Conservation (phyloP, 805 yeast genomes). For the Candida mattraensis region DNA sequence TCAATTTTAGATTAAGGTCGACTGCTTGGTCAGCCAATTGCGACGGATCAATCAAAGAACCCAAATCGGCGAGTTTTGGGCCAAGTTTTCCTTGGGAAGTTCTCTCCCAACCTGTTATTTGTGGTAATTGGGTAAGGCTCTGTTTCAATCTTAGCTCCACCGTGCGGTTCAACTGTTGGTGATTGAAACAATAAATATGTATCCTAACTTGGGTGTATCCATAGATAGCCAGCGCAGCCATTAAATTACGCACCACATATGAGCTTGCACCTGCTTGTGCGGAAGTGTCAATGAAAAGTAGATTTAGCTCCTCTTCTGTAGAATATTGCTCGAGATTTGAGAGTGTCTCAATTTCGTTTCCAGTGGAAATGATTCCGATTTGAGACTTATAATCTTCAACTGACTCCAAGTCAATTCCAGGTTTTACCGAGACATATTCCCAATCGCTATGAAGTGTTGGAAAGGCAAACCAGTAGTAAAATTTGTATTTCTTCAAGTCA, state of each 20-base stretch:
- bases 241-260: slow-evolving; percentile 26
- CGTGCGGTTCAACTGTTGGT: slow-evolving; percentile 28
- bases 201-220: slow-evolving; percentile 38
- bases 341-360: slow-evolving; percentile 10
- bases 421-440: slow-evolving; percentile 28
- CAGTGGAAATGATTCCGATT: slow-evolving; percentile 13
- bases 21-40: slow-evolving; percentile 89
- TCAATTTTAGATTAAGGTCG: slow-evolving; percentile 82
- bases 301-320: slow-evolving; percentile 5
- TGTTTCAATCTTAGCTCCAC: slow-evolving; percentile 22
- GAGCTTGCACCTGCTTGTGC: slow-evolving; percentile 20
- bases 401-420: neutral
- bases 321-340: slow-evolving; percentile 11
- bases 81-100: slow-evolving; percentile 68
- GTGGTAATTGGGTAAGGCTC: slow-evolving; percentile 31
- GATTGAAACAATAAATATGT: slow-evolving; percentile 39
- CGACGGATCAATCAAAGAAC: slow-evolving; percentile 75
- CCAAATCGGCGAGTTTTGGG: slow-evolving; percentile 83
- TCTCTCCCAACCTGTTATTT: slow-evolving; percentile 88
- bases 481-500: slow-evolving; percentile 85
- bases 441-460: slow-evolving; percentile 64
- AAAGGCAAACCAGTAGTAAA: slow-evolving; percentile 85
- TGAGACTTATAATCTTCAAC: slow-evolving; percentile 12
- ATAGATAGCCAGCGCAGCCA: slow-evolving; percentile 32
- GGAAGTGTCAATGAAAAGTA: slow-evolving; percentile 30